Percentiles rank a stretch among this genome's conserved stretches.
phyloP scores from a whole-genome alignment of 768 basidiomycete genomes.

The Neoboletus magnificus region DNA sequence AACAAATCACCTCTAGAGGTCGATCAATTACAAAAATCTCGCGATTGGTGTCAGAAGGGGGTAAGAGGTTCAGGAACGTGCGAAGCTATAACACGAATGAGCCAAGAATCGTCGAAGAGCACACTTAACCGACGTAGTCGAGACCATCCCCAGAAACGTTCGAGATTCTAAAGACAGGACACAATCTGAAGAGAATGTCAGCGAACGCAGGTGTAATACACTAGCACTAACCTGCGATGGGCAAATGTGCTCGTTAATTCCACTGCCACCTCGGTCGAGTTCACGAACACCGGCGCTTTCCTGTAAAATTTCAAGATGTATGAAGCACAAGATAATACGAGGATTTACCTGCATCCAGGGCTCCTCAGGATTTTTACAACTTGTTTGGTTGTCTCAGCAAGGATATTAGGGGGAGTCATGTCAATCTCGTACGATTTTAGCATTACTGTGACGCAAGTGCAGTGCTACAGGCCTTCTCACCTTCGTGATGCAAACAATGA shows the following conservation, averaged over 20 bases:
- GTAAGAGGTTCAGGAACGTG: slow-evolving; percentile 86
- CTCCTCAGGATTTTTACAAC: slow-evolving; percentile 88
- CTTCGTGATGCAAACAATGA: slow-evolving; percentile 94
- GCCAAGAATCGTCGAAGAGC: not conserved
- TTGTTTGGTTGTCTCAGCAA: slow-evolving; percentile 90
- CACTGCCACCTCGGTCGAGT: slow-evolving; percentile 75
- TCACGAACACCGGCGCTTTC: slow-evolving; percentile 81
- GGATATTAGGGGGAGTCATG: slow-evolving; percentile 92
- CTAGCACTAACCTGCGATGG: slow-evolving; percentile 54
- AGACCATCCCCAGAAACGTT: slow-evolving; percentile 95
- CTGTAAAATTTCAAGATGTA: slow-evolving; percentile 35
- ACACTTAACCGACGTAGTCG: slow-evolving; percentile 51
- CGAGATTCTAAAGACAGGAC: slow-evolving; percentile 88
- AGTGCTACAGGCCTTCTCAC: slow-evolving; percentile 35
- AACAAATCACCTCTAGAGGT: slow-evolving; percentile 62
- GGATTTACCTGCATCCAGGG: slow-evolving; percentile 81
- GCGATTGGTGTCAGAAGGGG: slow-evolving; percentile 80
- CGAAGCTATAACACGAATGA: slow-evolving; percentile 52
- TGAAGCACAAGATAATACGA: not conserved
- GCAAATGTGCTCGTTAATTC: slow-evolving; percentile 75
- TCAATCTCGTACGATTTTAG: slow-evolving; percentile 57
- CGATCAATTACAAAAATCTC: slow-evolving; percentile 79
- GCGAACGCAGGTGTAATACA: not conserved
- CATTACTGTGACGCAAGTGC: not conserved
- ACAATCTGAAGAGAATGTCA: slow-evolving; percentile 51